Evolutionary conservation across 805 yeast species (phyloP).

Genomic region (Metschnikowia koreensis): DNA sequence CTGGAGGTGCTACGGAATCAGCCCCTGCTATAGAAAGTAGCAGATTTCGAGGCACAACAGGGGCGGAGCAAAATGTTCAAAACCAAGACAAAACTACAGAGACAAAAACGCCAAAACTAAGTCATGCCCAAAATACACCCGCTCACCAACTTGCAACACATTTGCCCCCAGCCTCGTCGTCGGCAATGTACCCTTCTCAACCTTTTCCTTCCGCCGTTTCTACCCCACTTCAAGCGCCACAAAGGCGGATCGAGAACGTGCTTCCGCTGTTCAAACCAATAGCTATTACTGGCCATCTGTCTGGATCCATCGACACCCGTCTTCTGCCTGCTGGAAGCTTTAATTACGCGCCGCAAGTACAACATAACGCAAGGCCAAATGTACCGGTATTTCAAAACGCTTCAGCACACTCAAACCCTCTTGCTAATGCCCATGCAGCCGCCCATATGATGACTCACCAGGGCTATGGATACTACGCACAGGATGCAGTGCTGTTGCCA

Average conservation of each 20-base stretch:
- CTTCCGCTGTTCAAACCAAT: slow-evolving; percentile 8
- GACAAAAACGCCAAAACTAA: too few relatives aligned
- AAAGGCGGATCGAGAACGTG: neutral
- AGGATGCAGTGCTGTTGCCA: neutral
- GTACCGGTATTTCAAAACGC: slow-evolving; percentile 1
- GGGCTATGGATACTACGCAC: neutral
- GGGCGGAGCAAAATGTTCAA: too few relatives aligned
- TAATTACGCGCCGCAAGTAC: slow-evolving; percentile 1
- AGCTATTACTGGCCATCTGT: neutral
- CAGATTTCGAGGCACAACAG: too few relatives aligned
- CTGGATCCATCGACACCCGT: neutral
- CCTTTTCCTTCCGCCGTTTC: neutral
- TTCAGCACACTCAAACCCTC: neutral
- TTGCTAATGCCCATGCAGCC: neutral
- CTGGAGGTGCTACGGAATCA: neutral
- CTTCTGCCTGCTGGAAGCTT: slow-evolving; percentile 1
- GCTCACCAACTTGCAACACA: neutral
- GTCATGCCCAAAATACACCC: too few relatives aligned
- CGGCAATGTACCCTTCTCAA: neutral
- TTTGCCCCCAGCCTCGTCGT: neutral
- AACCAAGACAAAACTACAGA: too few relatives aligned
- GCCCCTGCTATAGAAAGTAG: neutral
- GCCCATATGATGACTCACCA: neutral
- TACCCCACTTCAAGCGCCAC: slow-evolving; percentile 3
- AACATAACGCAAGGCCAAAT: neutral